Evolutionary conservation across 352 stramenopile genomes (phyloP).

Genomic region (Phytophthora capsici): DNA sequence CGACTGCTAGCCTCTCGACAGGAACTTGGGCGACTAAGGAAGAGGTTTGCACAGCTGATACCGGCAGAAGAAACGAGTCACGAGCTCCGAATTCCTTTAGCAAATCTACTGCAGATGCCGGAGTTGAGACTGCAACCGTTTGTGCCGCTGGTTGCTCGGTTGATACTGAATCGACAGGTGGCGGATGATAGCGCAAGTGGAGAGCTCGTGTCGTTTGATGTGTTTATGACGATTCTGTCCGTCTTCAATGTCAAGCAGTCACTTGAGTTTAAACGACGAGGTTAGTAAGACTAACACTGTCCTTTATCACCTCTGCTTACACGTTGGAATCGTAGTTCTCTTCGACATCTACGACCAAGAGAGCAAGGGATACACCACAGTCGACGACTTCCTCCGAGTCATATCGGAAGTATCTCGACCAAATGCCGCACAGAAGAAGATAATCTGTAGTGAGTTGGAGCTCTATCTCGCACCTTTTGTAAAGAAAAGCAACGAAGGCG

Average conservation of each 20-base stretch:
- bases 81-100: constrained; percentile 14
- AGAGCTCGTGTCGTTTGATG: constrained; percentile 26
- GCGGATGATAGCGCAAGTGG: neutral
- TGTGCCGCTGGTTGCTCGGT: constrained; percentile 12
- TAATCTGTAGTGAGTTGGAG: constrained; percentile 15
- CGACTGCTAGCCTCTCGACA: constrained; percentile 56
- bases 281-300: constrained; percentile 3
- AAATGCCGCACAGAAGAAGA: neutral
- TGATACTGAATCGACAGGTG: constrained; percentile 22
- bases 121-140: constrained; percentile 43
- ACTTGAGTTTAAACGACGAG: constrained; percentile 40
- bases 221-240: constrained; percentile 41
- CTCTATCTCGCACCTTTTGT: constrained; percentile 18
- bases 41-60: constrained; percentile 45
- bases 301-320: neutral
- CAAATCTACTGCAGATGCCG: constrained; percentile 38
- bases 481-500: neutral
- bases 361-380: constrained; percentile 31
- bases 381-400: constrained; percentile 41
- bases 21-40: constrained; percentile 49
- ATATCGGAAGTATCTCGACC: constrained; percentile 22
- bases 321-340: constrained; percentile 29
- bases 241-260: constrained; percentile 51
- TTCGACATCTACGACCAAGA: constrained; percentile 54
- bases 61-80: constrained; percentile 13